Evolutionary conservation across 192 early-diverging fungal species (phyloP), one percentile per base, ranked within the genome.

Genomic region (Mortierella claussenii): DNA sequence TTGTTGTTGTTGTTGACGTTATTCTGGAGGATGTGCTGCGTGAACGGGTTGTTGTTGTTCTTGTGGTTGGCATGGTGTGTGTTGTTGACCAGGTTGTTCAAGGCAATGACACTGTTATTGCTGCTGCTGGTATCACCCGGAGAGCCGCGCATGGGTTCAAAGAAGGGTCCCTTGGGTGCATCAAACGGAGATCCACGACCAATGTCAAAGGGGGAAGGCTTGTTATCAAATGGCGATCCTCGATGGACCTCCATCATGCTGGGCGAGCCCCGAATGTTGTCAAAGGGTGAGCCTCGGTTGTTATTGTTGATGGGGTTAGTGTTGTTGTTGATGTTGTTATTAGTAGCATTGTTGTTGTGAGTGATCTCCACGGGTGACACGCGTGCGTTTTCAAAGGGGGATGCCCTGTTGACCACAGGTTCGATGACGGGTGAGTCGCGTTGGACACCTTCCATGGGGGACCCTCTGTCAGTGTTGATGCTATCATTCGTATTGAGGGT

Each of bases 101-200:
- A 28, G 13, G 24, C 27, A 31, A 17, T 9, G 20, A 31, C 30
- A 53, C 30, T 53, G 12, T 33, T 30, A 23, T 52, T 51, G 48
- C 32, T 64, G 61, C 24, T 65, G 44, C 3, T 51, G 36, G 11
- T 43, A 3, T 42, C 43, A 15, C 15, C 36, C 49, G 60, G 48
- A 15, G 48, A 40, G 6, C 18, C 60, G 4, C 60, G 4, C 28
- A 37, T 43, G 7, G 67, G 32, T 30, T 60, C 67, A 69, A 69
- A 68, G 37, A 50, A 60, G 12, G 49, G 57, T 23, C 28, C 57
- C 17, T 50, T 58, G 9, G 58, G 57, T 10, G 42, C 36, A 13
- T 69, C 67, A 17, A 69, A 69, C 0, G 67, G 67, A 1, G 67
- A 69, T 6, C 58, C 65, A 26, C 47, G 55, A 40, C 46, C 55